These are phyloP conservation scores for Gossypium schwendimanii DNA, from an alignment of 441 rosid species.

Conservation along the genomic window DNA sequence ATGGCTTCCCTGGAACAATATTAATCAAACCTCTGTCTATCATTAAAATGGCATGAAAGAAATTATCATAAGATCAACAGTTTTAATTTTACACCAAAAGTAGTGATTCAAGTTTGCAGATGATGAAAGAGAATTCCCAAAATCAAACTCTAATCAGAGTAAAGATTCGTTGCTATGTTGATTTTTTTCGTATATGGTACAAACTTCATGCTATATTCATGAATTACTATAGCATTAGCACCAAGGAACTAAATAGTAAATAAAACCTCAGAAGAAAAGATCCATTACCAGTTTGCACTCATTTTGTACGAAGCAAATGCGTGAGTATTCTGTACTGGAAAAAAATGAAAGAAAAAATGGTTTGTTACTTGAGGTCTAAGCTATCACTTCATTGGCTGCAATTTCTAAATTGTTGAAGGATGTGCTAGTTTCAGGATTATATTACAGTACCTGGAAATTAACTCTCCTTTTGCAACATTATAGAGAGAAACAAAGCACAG, in stretches of 20 bases:
- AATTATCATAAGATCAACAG: not conserved
- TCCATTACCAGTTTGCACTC: not conserved
- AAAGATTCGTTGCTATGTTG: not conserved
- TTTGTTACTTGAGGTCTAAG: not conserved
- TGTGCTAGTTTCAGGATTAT: not conserved
- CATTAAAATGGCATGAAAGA: not conserved
- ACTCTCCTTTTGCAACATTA: constrained; percentile 7
- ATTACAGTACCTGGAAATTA: constrained; percentile 1
- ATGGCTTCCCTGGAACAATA: too few species aligned
- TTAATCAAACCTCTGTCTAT: too few species aligned
- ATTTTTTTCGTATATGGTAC: not conserved
- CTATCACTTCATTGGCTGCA: not conserved
- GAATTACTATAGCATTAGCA: too few species aligned
- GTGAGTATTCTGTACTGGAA: not conserved
- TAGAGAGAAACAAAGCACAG: too few species aligned
- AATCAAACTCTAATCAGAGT: not conserved
- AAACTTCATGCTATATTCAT: not conserved
- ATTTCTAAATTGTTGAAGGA: not conserved
- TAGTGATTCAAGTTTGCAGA: not conserved
- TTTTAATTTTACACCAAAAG: not conserved
- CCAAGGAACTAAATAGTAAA: not conserved
- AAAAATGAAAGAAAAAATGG: not conserved
- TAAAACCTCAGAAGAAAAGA: not conserved
- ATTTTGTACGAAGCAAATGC: not conserved
- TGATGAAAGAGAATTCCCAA: not conserved